Percentiles rank a stretch among this genome's conserved stretches.
Evolutionary conservation across 192 early-diverging fungal species (phyloP).

Genomic region (Coemansia sp.): DNA sequence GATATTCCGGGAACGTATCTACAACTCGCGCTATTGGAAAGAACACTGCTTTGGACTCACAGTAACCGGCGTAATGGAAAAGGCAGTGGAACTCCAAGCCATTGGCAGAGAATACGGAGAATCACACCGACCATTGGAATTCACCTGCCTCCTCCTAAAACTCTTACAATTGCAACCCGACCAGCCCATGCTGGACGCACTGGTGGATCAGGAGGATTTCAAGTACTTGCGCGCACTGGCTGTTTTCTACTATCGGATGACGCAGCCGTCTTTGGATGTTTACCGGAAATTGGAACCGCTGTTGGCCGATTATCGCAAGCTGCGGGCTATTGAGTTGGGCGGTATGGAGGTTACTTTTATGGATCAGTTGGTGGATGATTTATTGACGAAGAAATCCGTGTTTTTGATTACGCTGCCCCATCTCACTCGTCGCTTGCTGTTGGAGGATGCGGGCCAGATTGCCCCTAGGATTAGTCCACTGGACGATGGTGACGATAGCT

Average conservation of each 20-base stretch:
- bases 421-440: slow-evolving; percentile 69
- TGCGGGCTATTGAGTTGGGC: slow-evolving; percentile 54
- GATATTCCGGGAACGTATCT: slow-evolving; percentile 85
- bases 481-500: slow-evolving; percentile 42
- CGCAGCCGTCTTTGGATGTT: slow-evolving; percentile 68
- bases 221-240: slow-evolving; percentile 91
- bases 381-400: slow-evolving; percentile 78
- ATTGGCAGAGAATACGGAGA: slow-evolving; percentile 63
- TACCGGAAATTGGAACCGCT: slow-evolving; percentile 86
- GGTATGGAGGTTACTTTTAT: slow-evolving; percentile 63
- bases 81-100: slow-evolving; percentile 67
- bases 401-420: slow-evolving; percentile 90
- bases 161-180: slow-evolving; percentile 92
- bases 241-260: slow-evolving; percentile 85
- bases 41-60: slow-evolving; percentile 93
- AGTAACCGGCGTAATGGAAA: slow-evolving; percentile 86
- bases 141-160: slow-evolving; percentile 85
- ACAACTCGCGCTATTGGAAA: slow-evolving; percentile 95
- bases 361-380: slow-evolving; percentile 95
- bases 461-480: slow-evolving; percentile 76
- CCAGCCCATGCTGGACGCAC: slow-evolving; percentile 78
- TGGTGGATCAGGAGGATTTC: slow-evolving; percentile 77
- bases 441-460: slow-evolving; percentile 85
- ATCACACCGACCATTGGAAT: slow-evolving; percentile 73
- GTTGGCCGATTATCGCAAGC: slow-evolving; percentile 82